phyloP scores from a whole-genome alignment of 1,139 yeast species.

The Candida tetrigidarum region DNA sequence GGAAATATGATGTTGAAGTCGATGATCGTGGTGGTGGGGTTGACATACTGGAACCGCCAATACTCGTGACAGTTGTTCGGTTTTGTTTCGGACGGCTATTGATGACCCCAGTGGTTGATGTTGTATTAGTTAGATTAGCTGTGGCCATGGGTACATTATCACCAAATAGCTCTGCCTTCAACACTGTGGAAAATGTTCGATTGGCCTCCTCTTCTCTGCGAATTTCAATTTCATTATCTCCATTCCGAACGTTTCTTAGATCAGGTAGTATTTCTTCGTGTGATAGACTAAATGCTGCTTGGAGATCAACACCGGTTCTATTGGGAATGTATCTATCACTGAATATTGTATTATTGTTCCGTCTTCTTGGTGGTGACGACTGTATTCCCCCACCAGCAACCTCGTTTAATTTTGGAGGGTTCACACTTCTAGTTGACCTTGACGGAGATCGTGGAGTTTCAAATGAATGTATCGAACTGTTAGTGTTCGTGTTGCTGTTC shows the following conservation, averaged over 20 bases:
- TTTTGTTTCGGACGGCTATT: slow-evolving; percentile 11
- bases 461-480: slow-evolving; percentile 16
- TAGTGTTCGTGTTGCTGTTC: too few species aligned
- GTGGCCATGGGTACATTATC: slow-evolving; percentile 71
- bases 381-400: slow-evolving; percentile 31
- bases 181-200: slow-evolving; percentile 80
- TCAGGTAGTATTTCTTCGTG: slow-evolving; percentile 49
- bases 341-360: slow-evolving; percentile 50
- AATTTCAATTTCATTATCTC: slow-evolving; percentile 66
- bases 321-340: slow-evolving; percentile 89
- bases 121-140: slow-evolving; percentile 28
- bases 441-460: slow-evolving; percentile 49
- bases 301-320: slow-evolving; percentile 82
- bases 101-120: slow-evolving; percentile 5
- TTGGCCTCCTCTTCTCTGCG: slow-evolving; percentile 83
- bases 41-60: slow-evolving; percentile 1
- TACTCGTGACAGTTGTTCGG: slow-evolving; percentile 4
- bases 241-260: slow-evolving; percentile 28
- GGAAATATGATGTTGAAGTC: slow-evolving; percentile 9
- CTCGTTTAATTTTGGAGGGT: slow-evolving; percentile 37
- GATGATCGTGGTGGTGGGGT: slow-evolving; percentile 16
- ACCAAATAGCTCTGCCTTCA: slow-evolving; percentile 92
- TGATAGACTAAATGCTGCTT: slow-evolving; percentile 80
- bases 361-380: slow-evolving; percentile 48
- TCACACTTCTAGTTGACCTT: slow-evolving; percentile 38